Base-by-base conservation (phyloP, 192 early-diverging fungal species). In the Coemansia sp. region DNA sequence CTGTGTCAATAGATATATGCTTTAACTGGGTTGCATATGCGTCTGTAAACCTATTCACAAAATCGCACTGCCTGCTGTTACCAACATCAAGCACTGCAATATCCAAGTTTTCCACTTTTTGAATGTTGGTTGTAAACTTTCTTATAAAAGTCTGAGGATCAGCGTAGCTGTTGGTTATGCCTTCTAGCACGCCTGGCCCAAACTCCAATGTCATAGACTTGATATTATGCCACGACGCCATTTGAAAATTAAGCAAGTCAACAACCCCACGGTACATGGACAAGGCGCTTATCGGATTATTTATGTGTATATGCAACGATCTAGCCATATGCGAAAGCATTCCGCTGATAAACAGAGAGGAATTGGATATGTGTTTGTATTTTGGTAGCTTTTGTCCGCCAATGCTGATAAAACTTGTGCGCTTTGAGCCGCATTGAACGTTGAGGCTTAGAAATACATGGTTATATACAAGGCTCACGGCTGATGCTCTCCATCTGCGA, bases 141-240 rank as follows among this genome's bases (percentile, higher is more conserved):
- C 29, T 21, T 9, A 57, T 23, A 64, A 64, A 64, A 10, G 21
- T 27, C n/a, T 48, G 37, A 10, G 63, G 41, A 12, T 64, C 41
- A 29, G 29, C 39, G 47, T 17, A 57, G 12, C 27, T 26, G 11
- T 11, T 10, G 9, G 23, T 47, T 6, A 57, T 55, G 12, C 17
- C 8, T 4, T 47, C 26, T 1, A 64, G 17, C 26, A 57, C 43
- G 10, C 38, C 38, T 16, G 52, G 54, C n/a, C 63, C 63, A 64
- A 64, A 57, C 43, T 57, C 53, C 0, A 64, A 47, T 12, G 14
- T n/a, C 6, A 54, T 8, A 1, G 3, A 12, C 17, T 25, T 31
- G 25, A 57, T 26, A 17, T 47, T 47, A 6, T 29, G 27, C 63
- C 63, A 64, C 21, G 17, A 25, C 12, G n/a, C 39, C 12, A 23